Evolutionary conservation across 1,139 yeast genomes (phyloP).

Genomic region (Candida labiduridarum): DNA sequence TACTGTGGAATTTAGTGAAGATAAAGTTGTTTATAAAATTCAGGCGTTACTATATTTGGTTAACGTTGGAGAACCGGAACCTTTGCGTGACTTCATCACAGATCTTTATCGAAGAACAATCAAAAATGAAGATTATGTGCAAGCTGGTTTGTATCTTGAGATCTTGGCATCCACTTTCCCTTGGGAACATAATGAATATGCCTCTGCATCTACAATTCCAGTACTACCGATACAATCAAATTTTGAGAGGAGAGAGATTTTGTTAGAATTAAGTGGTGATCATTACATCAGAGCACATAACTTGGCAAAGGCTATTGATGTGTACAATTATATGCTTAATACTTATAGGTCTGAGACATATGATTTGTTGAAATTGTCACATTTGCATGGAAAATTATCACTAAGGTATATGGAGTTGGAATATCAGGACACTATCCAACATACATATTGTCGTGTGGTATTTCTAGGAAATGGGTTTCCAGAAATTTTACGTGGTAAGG

Average conservation of each 20-base stretch:
- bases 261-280: constrained; percentile 71
- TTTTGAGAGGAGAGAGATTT: constrained; percentile 77
- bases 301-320: constrained; percentile 74
- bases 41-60: constrained; percentile 77
- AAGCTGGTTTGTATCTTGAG: constrained; percentile 83
- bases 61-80: constrained; percentile 79
- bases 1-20: constrained; percentile 85
- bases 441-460: constrained; percentile 79
- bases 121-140: constrained; percentile 64
- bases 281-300: constrained; percentile 74
- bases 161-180: constrained; percentile 77
- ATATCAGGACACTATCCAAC: constrained; percentile 71
- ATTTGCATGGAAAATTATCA: constrained; percentile 70
- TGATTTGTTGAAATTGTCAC: constrained; percentile 76
- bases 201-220: constrained; percentile 65
- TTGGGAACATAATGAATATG: constrained; percentile 66
- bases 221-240: constrained; percentile 77
- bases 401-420: constrained; percentile 69
- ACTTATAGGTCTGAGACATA: constrained; percentile 75
- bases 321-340: constrained; percentile 77
- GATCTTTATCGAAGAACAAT: constrained; percentile 71
- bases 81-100: constrained; percentile 75
- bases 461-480: constrained; percentile 90
- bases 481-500: constrained; percentile 68
- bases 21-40: constrained; percentile 77